A percentile compares a stretch with the other conserved stretches of the same genome.
Conservation (phyloP, 306 rosid species). For the Psophocarpus tetragonolobus region DNA sequence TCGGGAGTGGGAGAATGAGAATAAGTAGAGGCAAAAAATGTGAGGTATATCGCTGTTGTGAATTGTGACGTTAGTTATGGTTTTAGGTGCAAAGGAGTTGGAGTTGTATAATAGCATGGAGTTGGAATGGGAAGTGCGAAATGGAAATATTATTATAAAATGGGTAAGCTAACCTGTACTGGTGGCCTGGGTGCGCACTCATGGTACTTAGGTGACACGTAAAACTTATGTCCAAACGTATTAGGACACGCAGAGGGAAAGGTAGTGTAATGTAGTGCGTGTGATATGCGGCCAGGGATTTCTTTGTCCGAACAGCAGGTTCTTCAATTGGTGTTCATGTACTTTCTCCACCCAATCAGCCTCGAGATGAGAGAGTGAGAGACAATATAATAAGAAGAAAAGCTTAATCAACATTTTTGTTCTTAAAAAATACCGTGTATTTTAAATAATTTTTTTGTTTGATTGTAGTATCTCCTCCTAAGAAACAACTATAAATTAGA, state of each 20-base stretch:
- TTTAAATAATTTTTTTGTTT: no score
- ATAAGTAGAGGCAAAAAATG: background rate
- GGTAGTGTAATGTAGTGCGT: background rate
- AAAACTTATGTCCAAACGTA: background rate
- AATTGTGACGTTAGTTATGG: conserved; percentile 1
- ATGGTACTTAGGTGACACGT: conserved; percentile 29
- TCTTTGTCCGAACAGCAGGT: background rate
- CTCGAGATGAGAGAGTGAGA: background rate
- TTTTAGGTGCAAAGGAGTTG: conserved; percentile 16
- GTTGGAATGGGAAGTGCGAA: conserved; percentile 19
- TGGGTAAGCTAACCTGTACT: conserved; percentile 1
- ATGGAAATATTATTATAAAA: background rate
- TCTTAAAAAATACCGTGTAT: no score
- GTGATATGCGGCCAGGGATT: background rate
- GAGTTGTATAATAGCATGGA: background rate
- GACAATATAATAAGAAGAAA: background rate
- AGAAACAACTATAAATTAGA: no score
- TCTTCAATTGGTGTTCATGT: background rate
- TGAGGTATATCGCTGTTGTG: background rate
- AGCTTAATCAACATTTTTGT: no score
- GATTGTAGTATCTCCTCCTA: no score
- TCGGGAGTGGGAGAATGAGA: background rate
- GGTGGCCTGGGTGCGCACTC: background rate
- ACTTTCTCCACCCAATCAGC: background rate
- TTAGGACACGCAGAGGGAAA: conserved; percentile 27